A percentile compares a stretch with the other conserved stretches of the same genome.
phyloP scores from a whole-genome alignment of 2,329 filamentous ascomycete genomes.

The Botrytis aclada region DNA sequence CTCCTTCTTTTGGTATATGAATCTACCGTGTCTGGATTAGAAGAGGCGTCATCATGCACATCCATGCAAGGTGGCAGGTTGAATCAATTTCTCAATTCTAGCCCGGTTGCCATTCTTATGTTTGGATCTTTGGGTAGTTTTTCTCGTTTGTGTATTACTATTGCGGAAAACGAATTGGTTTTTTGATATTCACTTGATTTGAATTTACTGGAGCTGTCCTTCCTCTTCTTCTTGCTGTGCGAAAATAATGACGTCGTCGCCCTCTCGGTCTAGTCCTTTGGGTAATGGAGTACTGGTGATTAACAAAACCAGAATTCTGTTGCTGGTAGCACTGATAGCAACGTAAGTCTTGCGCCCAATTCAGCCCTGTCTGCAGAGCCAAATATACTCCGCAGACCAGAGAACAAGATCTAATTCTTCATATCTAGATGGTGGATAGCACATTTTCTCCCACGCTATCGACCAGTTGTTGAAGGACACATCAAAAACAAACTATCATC shows the following conservation, averaged over 20 bases:
- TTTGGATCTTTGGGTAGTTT: neutral
- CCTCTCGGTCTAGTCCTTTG: conserved; percentile 19
- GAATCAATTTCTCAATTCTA: neutral
- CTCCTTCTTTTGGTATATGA: neutral
- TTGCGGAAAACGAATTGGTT: neutral
- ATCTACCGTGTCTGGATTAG: neutral
- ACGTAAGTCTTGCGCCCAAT: conserved; percentile 29
- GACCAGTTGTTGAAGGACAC: conserved; percentile 43
- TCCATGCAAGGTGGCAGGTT: conserved; percentile 5
- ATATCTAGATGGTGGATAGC: conserved; percentile 47
- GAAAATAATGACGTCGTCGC: conserved; percentile 1
- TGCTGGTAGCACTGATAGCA: conserved; percentile 30
- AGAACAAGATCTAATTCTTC: neutral
- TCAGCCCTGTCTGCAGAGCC: neutral
- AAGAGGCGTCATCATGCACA: neutral
- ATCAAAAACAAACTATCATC: conserved; percentile 31
- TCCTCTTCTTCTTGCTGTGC: neutral
- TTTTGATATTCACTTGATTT: neutral
- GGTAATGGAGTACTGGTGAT: conserved; percentile 29
- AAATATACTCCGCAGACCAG: neutral
- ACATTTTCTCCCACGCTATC: conserved; percentile 44
- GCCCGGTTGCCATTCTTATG: neutral
- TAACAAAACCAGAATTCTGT: conserved; percentile 29
- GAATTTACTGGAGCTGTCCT: neutral
- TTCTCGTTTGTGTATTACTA: neutral